Percentiles rank a stretch among this genome's conserved stretches.
These are phyloP conservation scores for Pestalotiopsis sp. DNA, from an alignment of 2,329 filamentous ascomycete species.

Conservation along the genomic window DNA sequence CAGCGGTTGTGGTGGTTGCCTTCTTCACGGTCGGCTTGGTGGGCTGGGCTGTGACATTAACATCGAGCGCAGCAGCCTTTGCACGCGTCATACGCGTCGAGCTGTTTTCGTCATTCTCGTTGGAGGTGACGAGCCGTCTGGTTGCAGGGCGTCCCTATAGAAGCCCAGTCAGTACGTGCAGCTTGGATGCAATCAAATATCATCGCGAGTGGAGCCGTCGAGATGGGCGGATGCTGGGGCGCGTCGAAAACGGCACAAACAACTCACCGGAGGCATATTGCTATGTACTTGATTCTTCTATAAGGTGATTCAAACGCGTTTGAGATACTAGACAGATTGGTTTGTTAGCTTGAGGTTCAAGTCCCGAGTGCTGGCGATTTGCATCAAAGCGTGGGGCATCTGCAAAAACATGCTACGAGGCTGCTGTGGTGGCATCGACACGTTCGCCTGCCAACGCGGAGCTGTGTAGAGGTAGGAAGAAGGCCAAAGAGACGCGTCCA, in stretches of 20 bases:
- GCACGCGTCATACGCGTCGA: conserved; percentile 89
- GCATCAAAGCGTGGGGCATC: conserved; percentile 9
- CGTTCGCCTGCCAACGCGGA: too few species aligned
- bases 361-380: neutral
- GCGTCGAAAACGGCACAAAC: neutral
- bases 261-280: conserved; percentile 19
- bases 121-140: conserved; percentile 78
- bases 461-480: too few species aligned
- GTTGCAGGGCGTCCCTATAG: conserved; percentile 63
- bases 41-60: conserved; percentile 61
- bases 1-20: conserved; percentile 50
- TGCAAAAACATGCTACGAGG: neutral
- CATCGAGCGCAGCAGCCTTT: conserved; percentile 76
- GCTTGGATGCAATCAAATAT: neutral
- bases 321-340: conserved; percentile 5
- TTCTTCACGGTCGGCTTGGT: conserved; percentile 72
- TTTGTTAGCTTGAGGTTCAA: neutral
- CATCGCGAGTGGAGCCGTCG: neutral
- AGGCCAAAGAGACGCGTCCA: too few species aligned
- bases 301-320: conserved; percentile 6
- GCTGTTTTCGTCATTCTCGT: conserved; percentile 88
- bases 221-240: neutral
- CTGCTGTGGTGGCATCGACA: neutral
- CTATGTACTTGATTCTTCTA: conserved; percentile 14
- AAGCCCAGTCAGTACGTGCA: conserved; percentile 8